phyloP scores from a whole-genome alignment of 371 early-diverging fungal genomes.

The Gilbertella persicaria region DNA sequence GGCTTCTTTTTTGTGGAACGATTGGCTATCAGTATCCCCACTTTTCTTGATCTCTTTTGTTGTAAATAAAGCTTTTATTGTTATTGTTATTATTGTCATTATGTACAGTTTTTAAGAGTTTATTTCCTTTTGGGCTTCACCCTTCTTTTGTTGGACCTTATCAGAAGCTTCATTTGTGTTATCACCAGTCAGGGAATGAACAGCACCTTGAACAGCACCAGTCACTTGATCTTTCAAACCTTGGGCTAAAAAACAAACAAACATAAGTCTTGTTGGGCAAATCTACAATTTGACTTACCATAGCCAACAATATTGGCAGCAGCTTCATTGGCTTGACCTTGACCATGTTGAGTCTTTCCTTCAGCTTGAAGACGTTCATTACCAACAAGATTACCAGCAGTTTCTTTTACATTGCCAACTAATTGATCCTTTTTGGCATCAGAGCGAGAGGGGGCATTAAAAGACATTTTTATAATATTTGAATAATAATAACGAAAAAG shows the following conservation, averaged over 20 bases:
- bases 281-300: not conserved
- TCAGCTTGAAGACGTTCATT: constrained; percentile 34
- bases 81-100: not conserved
- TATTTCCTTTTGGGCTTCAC: constrained; percentile 10
- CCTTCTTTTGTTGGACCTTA: constrained; percentile 3
- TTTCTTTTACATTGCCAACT: constrained; percentile 42
- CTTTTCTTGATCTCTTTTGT: constrained; percentile 28
- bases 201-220: constrained; percentile 15
- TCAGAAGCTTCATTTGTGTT: not conserved
- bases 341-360: constrained; percentile 30
- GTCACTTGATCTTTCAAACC: constrained; percentile 12
- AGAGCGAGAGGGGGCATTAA: constrained; percentile 1
- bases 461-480: not conserved
- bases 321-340: constrained; percentile 28
- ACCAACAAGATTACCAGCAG: constrained; percentile 35
- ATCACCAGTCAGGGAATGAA: constrained; percentile 10
- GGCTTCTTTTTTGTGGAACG: constrained; percentile 31
- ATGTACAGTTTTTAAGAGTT: constrained; percentile 2
- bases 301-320: constrained; percentile 16
- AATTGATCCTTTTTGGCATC: constrained; percentile 30
- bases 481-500: no score
- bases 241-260: not conserved
- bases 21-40: constrained; percentile 26
- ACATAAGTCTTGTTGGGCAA: no score
- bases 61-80: no score